Base-by-base conservation (phyloP, 2,329 filamentous ascomycete species). In the Tolypocladium amazonense region DNA sequence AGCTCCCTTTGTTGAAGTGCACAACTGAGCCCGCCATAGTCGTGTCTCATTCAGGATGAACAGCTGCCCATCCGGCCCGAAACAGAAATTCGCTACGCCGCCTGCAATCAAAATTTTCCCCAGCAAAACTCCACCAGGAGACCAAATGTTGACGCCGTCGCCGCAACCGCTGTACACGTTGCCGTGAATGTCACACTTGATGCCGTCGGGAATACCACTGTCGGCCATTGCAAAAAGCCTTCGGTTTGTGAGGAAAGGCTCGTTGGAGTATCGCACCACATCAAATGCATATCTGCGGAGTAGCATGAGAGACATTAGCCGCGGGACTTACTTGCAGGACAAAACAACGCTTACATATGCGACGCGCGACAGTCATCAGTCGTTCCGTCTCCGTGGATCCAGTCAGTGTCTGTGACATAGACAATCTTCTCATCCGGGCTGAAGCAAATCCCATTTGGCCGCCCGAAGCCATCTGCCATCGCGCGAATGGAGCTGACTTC, bases 221-320 rank as follows among this genome's bases (percentile, higher is more conserved):
- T 78, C 75, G 0, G 77, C 76, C 66, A 79, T 77, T 2, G 79
- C 77, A 61, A 84, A 84, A 0, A 83, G 66, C 37, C 80, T 72
- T 20, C 76, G 73, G 64, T 82, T 82, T 1, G 63, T 67, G 30
- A 83, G 68, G 52, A 78, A 76, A 0, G 75, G 76, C n/a, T 72
- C 61, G 3, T 64, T 63, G 15, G 63, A 63, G 53, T 65, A 60
- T 3, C n/a, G 27, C 0, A 61, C 47, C 1, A 76, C 27, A 14
- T 77, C 72, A 25, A 75, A 75, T 0, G 73, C 73, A 45, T 76
- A 74, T 56, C 72, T 72, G 41, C n/a, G n/a, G n/a, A 4, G 47
- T 2, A 25, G 9, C 12, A 12, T 37, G 14, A 33, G 47, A 52
- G 47, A 50, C 47, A 43, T 38, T 11, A 35, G 8, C 11, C 11